Evolutionary conservation across 768 basidiomycete species (phyloP).

Genomic region (Mycena leptocephala): DNA sequence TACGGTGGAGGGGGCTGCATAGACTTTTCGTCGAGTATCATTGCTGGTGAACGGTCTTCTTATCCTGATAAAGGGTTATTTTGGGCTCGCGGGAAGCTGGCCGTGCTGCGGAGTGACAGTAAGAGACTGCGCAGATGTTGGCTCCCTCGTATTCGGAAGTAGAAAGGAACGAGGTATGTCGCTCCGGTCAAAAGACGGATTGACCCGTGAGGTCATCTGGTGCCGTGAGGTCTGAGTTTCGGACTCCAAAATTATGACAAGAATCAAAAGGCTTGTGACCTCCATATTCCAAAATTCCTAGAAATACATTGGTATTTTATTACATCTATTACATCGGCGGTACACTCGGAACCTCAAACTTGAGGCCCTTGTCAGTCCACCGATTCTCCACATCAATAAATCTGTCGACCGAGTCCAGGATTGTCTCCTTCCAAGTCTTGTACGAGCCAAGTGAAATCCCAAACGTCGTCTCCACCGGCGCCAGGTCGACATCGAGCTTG

Average conservation of each 20-base stretch:
- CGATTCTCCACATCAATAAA: constrained; percentile 28
- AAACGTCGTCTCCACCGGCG: constrained; percentile 39
- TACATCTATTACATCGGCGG: constrained; percentile 20
- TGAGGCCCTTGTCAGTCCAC: constrained; percentile 35
- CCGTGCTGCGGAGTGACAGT: constrained; percentile 23
- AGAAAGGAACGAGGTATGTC: not conserved
- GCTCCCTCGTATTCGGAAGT: not conserved
- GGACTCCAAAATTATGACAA: not conserved
- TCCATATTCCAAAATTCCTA: too few relatives aligned
- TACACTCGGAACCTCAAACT: constrained; percentile 22
- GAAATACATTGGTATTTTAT: too few relatives aligned
- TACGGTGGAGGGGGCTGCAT: constrained; percentile 36
- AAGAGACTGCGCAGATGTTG: constrained; percentile 14
- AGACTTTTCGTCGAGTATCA: constrained; percentile 38
- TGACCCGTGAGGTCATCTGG: too few relatives aligned
- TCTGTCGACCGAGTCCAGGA: constrained; percentile 34
- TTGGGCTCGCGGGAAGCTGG: constrained; percentile 5
- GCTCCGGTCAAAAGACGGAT: too few relatives aligned
- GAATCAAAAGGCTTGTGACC: too few relatives aligned
- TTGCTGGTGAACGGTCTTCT: constrained; percentile 22
- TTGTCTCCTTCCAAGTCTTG: constrained; percentile 35
- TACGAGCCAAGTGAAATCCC: constrained; percentile 18
- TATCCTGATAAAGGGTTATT: constrained; percentile 30
- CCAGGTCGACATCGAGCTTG: constrained; percentile 37
- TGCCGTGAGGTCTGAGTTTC: too few relatives aligned